phyloP scores from a whole-genome alignment of 495 filamentous ascomycete species.

The Pyrenopolyporus hunteri region DNA sequence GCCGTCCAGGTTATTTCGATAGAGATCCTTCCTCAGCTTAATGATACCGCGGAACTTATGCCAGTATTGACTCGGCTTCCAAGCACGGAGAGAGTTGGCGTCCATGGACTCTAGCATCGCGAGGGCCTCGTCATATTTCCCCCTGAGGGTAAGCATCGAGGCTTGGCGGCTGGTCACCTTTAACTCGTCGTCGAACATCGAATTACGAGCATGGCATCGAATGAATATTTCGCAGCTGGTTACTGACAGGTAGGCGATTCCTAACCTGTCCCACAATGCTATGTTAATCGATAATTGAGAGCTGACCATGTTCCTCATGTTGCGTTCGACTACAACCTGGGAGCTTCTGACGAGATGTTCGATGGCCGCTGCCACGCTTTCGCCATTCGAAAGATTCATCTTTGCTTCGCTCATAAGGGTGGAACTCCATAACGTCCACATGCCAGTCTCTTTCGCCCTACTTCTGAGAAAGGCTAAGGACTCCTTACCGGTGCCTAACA shows the following conservation, averaged over 20 bases:
- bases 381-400: constrained; percentile 74
- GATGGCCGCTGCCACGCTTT: constrained; percentile 75
- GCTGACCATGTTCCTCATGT: constrained; percentile 73
- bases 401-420: constrained; percentile 88
- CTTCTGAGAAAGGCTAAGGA: constrained; percentile 82
- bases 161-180: constrained; percentile 60
- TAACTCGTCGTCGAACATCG: constrained; percentile 78
- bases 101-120: constrained; percentile 67
- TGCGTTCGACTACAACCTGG: constrained; percentile 78
- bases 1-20: constrained; percentile 70
- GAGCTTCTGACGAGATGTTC: constrained; percentile 82
- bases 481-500: constrained; percentile 80
- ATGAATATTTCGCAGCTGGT: constrained; percentile 77
- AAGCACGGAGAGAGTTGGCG: constrained; percentile 68
- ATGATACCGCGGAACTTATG: constrained; percentile 73
- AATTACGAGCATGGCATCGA: constrained; percentile 67
- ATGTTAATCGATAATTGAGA: constrained; percentile 73
- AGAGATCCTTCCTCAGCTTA: constrained; percentile 71
- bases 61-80: constrained; percentile 84
- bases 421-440: constrained; percentile 86
- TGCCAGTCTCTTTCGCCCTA: constrained; percentile 85
- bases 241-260: constrained; percentile 67
- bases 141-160: constrained; percentile 55
- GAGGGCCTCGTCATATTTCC: constrained; percentile 74
- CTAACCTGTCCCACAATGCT: constrained; percentile 77